These are phyloP conservation scores for Colletotrichum sp. DNA, from an alignment of 2,329 filamentous ascomycete species.

Conservation along the genomic window DNA sequence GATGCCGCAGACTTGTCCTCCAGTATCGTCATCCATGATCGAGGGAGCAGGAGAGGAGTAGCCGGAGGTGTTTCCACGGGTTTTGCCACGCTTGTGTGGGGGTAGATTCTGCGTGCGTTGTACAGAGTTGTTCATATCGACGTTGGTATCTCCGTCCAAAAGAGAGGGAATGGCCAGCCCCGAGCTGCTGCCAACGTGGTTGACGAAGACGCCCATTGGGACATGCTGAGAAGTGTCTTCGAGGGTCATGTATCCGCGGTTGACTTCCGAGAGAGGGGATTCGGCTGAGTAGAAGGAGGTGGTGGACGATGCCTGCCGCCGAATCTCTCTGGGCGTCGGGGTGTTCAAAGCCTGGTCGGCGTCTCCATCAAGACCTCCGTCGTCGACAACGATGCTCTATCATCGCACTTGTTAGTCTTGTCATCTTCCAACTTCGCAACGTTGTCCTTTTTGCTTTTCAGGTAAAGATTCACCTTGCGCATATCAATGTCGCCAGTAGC, in stretches of 20 bases:
- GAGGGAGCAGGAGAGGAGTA: neutral
- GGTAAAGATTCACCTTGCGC: conserved; percentile 30
- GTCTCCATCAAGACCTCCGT: conserved; percentile 10
- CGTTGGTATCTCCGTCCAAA: neutral
- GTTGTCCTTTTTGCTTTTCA: conserved; percentile 4
- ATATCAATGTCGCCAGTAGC: conserved; percentile 23
- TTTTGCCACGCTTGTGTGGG: neutral
- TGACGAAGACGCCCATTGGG: neutral
- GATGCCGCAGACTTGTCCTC: neutral
- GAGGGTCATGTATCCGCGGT: neutral
- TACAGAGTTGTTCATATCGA: neutral
- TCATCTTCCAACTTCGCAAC: neutral
- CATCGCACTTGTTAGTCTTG: neutral
- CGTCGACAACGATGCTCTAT: conserved; percentile 15
- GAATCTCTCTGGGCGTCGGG: neutral
- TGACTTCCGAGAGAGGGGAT: neutral
- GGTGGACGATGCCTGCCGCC: neutral
- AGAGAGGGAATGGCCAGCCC: neutral
- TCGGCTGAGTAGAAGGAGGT: neutral
- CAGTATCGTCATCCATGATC: neutral
- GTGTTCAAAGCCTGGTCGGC: conserved; percentile 26
- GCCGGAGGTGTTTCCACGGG: neutral
- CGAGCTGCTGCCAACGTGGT: neutral
- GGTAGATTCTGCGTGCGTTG: neutral
- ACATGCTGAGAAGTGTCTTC: neutral